Evolutionary conservation across 2,329 filamentous ascomycete species (phyloP).

Genomic region (Metarhizium guizhouense): DNA sequence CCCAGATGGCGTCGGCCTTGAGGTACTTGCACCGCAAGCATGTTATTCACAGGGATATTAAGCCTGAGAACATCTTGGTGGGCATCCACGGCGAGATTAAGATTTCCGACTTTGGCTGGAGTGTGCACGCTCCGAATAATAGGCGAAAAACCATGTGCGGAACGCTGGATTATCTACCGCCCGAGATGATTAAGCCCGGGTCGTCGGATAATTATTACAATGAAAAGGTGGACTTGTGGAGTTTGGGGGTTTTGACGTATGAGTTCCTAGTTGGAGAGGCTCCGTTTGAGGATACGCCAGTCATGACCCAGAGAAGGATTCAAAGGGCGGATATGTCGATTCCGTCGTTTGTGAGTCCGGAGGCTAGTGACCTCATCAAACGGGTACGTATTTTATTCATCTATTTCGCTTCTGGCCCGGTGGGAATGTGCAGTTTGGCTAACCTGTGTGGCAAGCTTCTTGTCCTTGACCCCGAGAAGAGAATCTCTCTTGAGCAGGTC

Average conservation of each 20-base stretch:
- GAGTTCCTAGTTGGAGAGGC: conserved; percentile 95
- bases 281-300: conserved; percentile 89
- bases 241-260: conserved; percentile 86
- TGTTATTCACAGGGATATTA: conserved; percentile 24
- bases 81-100: conserved; percentile 98
- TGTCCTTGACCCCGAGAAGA: conserved; percentile 87
- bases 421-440: conserved; percentile 7
- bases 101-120: conserved; percentile 97
- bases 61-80: conserved; percentile 26
- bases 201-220: conserved; percentile 80
- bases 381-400: conserved; percentile 46
- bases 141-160: conserved; percentile 92
- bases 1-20: conserved; percentile 51
- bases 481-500: conserved; percentile 82
- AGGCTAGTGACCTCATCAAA: conserved; percentile 89
- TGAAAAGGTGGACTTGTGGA: conserved; percentile 96
- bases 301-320: conserved; percentile 91
- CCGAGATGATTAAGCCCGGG: conserved; percentile 89
- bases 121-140: conserved; percentile 93
- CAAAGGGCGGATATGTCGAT: conserved; percentile 84
- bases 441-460: conserved; percentile 54
- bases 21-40: conserved; percentile 22
- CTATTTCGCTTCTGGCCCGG: background rate
- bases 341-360: conserved; percentile 79
- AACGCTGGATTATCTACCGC: conserved; percentile 92